Conservation (phyloP, 2,329 filamentous ascomycete genomes). For the Nakataea oryzae region DNA sequence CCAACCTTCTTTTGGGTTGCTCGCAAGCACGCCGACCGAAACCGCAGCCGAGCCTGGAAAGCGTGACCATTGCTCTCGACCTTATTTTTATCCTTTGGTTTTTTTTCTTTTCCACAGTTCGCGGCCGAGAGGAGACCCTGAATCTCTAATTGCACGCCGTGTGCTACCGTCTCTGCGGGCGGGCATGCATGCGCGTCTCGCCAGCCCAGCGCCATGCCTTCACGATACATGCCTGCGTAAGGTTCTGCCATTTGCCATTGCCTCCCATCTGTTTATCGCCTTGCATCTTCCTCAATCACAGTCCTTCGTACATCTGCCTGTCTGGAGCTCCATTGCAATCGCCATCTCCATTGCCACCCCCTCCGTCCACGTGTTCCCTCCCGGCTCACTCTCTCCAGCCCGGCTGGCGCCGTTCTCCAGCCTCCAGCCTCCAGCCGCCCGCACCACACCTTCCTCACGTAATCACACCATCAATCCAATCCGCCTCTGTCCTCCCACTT, state of each 20-base stretch:
- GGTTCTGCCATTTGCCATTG: background rate
- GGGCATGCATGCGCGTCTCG: background rate
- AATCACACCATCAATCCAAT: background rate
- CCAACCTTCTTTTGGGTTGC: background rate
- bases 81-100: background rate
- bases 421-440: background rate
- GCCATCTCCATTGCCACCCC: background rate
- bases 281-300: no score
- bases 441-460: background rate
- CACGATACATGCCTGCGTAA: slow-evolving; percentile 4
- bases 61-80: background rate
- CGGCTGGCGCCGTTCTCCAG: background rate
- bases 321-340: no score
- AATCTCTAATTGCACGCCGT: background rate
- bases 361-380: no score
- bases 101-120: background rate
- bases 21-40: background rate
- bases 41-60: background rate
- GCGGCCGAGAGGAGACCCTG: background rate
- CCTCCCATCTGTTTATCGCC: background rate
- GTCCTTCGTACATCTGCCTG: no score
- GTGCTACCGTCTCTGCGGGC: background rate
- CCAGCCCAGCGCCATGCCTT: slow-evolving; percentile 6
- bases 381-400: background rate
- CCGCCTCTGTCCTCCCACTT: background rate